Conservation (phyloP, 2,329 filamentous ascomycete species). For the Pseudopyricularia javanii region DNA sequence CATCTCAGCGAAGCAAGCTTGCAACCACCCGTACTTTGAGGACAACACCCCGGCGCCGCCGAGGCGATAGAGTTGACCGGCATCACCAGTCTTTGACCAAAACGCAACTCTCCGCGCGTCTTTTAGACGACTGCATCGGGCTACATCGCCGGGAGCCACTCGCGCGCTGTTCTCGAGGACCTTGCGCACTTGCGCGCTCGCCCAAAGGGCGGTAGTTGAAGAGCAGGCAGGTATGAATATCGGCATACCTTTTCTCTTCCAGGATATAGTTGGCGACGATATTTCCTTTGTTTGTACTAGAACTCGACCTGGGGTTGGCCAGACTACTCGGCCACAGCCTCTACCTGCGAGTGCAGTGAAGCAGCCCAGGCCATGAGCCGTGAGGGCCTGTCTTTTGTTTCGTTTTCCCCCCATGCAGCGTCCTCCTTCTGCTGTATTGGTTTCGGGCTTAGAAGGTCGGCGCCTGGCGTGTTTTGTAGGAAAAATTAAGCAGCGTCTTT, state of each 20-base stretch:
- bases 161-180: not conserved
- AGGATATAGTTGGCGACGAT: constrained; percentile 1
- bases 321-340: not conserved
- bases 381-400: not conserved
- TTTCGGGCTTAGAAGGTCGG: not conserved
- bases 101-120: not conserved
- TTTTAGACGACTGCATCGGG: not conserved
- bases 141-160: not conserved
- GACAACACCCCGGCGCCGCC: constrained; percentile 16
- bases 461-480: constrained; percentile 1
- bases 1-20: constrained; percentile 80
- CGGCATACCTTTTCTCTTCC: not conserved
- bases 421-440: not conserved
- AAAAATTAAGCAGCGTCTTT: not conserved
- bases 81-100: not conserved
- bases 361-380: not conserved
- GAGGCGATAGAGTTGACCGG: not conserved
- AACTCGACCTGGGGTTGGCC: not conserved
- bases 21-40: constrained; percentile 67
- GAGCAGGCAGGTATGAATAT: too few relatives aligned
- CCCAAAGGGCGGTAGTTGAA: too few relatives aligned
- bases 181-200: not conserved
- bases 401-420: not conserved
- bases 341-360: not conserved
- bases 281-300: not conserved